phyloP scores from a whole-genome alignment of 352 stramenopile species.

The Salisapilia sapeloensis region DNA sequence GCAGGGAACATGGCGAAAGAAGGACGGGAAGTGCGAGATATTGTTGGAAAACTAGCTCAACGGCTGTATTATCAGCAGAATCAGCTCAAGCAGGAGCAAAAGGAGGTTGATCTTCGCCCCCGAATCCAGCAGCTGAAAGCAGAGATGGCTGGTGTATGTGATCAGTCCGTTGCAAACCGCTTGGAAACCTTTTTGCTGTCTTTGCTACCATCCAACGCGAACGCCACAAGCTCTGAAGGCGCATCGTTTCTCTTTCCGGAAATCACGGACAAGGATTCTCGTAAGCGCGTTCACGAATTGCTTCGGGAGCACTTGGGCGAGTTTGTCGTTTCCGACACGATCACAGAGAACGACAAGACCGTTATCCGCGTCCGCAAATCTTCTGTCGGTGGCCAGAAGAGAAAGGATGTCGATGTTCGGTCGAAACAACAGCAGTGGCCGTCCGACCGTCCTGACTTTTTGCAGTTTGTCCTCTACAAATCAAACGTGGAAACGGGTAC shows the following conservation, averaged over 20 bases:
- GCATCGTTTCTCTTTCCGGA: slow-evolving; percentile 44
- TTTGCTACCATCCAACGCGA: too few relatives aligned
- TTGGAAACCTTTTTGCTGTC: slow-evolving; percentile 24
- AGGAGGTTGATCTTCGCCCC: too few relatives aligned
- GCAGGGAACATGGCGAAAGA: too few relatives aligned
- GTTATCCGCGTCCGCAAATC: slow-evolving; percentile 69
- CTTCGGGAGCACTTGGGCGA: slow-evolving; percentile 52
- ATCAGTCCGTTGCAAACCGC: slow-evolving; percentile 12
- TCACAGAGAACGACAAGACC: slow-evolving; percentile 39
- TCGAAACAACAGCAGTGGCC: slow-evolving; percentile 31
- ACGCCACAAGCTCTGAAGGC: background rate
- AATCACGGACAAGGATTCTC: slow-evolving; percentile 70
- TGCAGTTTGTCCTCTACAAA: slow-evolving; percentile 94
- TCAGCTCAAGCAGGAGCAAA: too few relatives aligned
- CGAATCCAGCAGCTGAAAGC: slow-evolving; percentile 21
- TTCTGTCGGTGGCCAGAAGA: slow-evolving; percentile 71
- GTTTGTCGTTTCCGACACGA: slow-evolving; percentile 72
- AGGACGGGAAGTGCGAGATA: too few relatives aligned
- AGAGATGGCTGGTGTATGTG: slow-evolving; percentile 25
- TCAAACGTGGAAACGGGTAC: slow-evolving; percentile 92
- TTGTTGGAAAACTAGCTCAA: too few relatives aligned
- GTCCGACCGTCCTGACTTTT: slow-evolving; percentile 68
- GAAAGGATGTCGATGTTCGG: slow-evolving; percentile 61
- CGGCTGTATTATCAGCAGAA: too few relatives aligned
- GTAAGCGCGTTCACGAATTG: slow-evolving; percentile 70